These are phyloP conservation scores for Austroboletus festivus DNA, from an alignment of 768 basidiomycete genomes.

Conservation along the genomic window DNA sequence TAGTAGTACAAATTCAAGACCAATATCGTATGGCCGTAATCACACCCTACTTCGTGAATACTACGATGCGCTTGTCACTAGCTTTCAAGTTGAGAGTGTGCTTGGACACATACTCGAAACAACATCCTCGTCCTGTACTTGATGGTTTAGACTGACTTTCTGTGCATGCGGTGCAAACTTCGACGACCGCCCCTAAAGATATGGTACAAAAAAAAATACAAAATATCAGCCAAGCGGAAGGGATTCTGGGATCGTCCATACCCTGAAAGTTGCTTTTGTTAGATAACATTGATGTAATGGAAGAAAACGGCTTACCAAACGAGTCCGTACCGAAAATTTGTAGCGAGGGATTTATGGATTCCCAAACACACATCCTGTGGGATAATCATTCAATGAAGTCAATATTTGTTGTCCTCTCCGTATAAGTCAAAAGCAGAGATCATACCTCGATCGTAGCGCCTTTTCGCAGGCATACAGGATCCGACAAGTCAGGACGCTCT, in stretches of 20 bases:
- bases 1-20: neutral
- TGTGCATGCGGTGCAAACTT: constrained; percentile 93
- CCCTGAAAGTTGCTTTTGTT: constrained; percentile 22
- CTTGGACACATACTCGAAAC: constrained; percentile 67
- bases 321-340: constrained; percentile 91
- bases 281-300: neutral
- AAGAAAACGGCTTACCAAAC: constrained; percentile 64
- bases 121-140: constrained; percentile 84
- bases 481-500: constrained; percentile 85
- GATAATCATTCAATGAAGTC: neutral
- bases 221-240: neutral
- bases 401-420: too few species aligned
- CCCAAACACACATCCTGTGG: constrained; percentile 83
- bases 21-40: neutral
- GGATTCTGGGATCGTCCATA: constrained; percentile 6
- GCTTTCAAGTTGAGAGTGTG: neutral
- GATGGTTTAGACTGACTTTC: constrained; percentile 83
- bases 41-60: constrained; percentile 31
- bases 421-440: too few species aligned
- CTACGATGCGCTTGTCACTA: constrained; percentile 9
- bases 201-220: neutral
- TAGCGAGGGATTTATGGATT: constrained; percentile 83
- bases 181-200: constrained; percentile 78
- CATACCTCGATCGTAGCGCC: constrained; percentile 90
- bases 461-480: constrained; percentile 87